phyloP scores from a whole-genome alignment of 2,329 filamentous ascomycete species.

The Diaporthe humulicola region DNA sequence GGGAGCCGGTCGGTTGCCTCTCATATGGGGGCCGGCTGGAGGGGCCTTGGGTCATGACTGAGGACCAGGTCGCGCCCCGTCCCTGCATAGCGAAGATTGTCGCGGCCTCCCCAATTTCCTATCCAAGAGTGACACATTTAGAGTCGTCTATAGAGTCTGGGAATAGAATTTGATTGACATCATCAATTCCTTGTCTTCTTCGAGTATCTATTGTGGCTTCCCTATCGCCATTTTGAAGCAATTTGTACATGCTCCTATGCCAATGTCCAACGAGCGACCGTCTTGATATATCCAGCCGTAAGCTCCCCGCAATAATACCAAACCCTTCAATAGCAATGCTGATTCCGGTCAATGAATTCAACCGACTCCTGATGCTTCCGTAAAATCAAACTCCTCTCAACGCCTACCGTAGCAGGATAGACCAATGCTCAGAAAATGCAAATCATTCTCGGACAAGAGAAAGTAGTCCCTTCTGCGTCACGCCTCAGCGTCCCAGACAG shows the following conservation, averaged over 20 bases:
- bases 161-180: constrained; percentile 36
- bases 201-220: background rate
- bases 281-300: background rate
- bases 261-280: constrained; percentile 26
- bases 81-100: constrained; percentile 27
- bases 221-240: background rate
- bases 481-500: background rate
- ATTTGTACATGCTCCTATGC: constrained; percentile 17
- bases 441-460: background rate
- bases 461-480: background rate
- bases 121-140: constrained; percentile 32
- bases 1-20: constrained; percentile 19
- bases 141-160: constrained; percentile 38
- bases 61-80: constrained; percentile 21
- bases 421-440: background rate
- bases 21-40: constrained; percentile 7
- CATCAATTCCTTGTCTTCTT: background rate
- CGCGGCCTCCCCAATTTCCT: constrained; percentile 16
- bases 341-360: background rate
- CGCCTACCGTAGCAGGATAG: background rate
- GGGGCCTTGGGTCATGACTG: constrained; percentile 6
- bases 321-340: constrained; percentile 18
- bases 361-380: constrained; percentile 9
- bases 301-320: background rate
- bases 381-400: background rate